These are phyloP conservation scores for Grosmannia huntii DNA, from an alignment of 2,329 filamentous ascomycete species.

Conservation along the genomic window DNA sequence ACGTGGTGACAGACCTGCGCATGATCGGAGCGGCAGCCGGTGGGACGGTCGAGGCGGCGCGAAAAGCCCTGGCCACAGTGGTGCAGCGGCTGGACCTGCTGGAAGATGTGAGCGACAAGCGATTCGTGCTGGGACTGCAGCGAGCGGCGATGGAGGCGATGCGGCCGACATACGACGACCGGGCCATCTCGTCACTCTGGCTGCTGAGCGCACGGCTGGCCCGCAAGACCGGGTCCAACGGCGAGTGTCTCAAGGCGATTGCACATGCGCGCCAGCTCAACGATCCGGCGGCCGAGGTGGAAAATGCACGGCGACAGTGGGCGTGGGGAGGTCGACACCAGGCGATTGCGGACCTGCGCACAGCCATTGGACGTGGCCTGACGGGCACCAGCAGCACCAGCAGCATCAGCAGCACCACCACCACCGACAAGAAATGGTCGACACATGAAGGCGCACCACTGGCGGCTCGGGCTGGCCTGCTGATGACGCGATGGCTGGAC, in stretches of 20 bases:
- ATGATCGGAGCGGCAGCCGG: slow-evolving; percentile 46
- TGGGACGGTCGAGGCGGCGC: slow-evolving; percentile 24
- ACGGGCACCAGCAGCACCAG: background rate
- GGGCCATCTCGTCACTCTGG: slow-evolving; percentile 76
- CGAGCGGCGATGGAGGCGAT: slow-evolving; percentile 77
- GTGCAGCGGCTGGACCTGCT: slow-evolving; percentile 75
- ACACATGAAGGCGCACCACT: slow-evolving; percentile 20
- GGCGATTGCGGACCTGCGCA: slow-evolving; percentile 81
- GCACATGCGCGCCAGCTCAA: slow-evolving; percentile 76
- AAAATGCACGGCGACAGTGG: slow-evolving; percentile 88
- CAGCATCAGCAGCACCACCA: too few species aligned
- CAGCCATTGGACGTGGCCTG: slow-evolving; percentile 46
- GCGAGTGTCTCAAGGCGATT: slow-evolving; percentile 88
- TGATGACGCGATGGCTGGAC: slow-evolving; percentile 95
- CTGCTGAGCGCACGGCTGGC: slow-evolving; percentile 73
- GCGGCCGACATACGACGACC: slow-evolving; percentile 52
- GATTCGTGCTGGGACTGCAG: slow-evolving; percentile 77
- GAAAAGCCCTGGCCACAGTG: slow-evolving; percentile 39
- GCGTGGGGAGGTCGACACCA: slow-evolving; percentile 87
- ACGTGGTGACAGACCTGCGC: slow-evolving; percentile 80
- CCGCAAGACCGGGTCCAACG: slow-evolving; percentile 69
- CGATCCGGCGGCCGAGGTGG: slow-evolving; percentile 79
- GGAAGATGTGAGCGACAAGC: slow-evolving; percentile 83
- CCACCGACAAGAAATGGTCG: background rate
- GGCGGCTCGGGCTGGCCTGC: slow-evolving; percentile 67